A percentile compares a stretch with the other conserved stretches of the same genome.
Conservation (phyloP, 768 basidiomycete genomes). For the Hericium coralloides region DNA sequence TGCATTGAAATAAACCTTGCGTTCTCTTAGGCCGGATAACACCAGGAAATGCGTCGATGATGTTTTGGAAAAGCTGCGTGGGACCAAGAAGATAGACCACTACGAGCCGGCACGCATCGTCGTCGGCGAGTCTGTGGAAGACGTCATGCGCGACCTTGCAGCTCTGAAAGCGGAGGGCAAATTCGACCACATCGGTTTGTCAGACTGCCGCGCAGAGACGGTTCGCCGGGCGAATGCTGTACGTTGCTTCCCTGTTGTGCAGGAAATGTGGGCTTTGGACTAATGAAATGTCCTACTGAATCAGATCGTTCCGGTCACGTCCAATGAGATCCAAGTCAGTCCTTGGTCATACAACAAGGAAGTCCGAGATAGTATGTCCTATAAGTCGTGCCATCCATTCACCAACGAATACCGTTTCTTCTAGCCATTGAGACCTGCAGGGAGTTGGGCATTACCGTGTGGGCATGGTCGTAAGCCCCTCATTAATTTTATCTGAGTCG, state of each 20-base stretch:
- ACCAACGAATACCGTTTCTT: not conserved
- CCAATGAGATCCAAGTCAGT: constrained; percentile 62
- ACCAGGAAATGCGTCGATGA: constrained; percentile 8
- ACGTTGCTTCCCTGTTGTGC: constrained; percentile 6
- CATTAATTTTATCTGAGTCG: too few relatives aligned
- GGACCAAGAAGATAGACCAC: constrained; percentile 51
- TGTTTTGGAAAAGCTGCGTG: constrained; percentile 30
- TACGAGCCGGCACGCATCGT: constrained; percentile 49
- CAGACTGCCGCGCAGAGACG: constrained; percentile 42
- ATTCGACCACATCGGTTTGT: constrained; percentile 53
- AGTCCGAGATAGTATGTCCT: constrained; percentile 31
- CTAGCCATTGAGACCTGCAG: constrained; percentile 42
- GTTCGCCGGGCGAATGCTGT: constrained; percentile 27
- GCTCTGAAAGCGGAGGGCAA: constrained; percentile 43
- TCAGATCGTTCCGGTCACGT: constrained; percentile 27
- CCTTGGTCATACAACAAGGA: constrained; percentile 54
- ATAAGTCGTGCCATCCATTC: too few relatives aligned
- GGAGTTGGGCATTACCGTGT: constrained; percentile 46
- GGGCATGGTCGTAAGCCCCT: constrained; percentile 38
- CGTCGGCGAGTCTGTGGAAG: constrained; percentile 34
- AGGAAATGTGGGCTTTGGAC: not conserved
- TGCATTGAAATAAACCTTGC: too few relatives aligned
- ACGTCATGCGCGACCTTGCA: constrained; percentile 32
- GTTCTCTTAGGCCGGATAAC: constrained; percentile 1
- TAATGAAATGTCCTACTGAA: not conserved